These are phyloP conservation scores for Pachysandra terminalis DNA, from an alignment of 164 flowering plant species.

Conservation along the genomic window DNA sequence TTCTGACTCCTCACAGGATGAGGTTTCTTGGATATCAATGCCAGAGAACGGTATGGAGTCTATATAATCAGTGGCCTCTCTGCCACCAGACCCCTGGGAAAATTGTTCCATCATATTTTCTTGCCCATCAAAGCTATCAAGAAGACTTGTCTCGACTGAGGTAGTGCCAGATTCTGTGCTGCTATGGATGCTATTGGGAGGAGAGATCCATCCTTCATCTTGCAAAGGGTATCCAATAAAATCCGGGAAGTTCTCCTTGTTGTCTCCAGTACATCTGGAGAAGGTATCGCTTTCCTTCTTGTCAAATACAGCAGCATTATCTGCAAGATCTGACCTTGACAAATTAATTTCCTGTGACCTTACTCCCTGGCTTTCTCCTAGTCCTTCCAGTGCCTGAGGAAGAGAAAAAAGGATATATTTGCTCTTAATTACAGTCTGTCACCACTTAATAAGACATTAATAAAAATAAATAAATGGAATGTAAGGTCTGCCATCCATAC, in stretches of 20 bases:
- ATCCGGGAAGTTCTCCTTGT: constrained; percentile 28
- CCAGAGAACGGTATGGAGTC: constrained; percentile 21
- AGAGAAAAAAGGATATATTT: constrained; percentile 3
- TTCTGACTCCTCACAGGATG: constrained; percentile 18
- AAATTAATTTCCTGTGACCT: constrained; percentile 55
- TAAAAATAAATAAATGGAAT: not conserved
- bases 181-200: constrained; percentile 75
- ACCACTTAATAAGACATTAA: not conserved
- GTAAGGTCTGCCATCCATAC: not conserved
- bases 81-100: constrained; percentile 17
- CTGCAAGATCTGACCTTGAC: constrained; percentile 46
- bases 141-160: constrained; percentile 40
- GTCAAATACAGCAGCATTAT: constrained; percentile 34
- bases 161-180: constrained; percentile 44
- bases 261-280: constrained; percentile 26
- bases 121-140: constrained; percentile 31
- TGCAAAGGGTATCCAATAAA: constrained; percentile 33
- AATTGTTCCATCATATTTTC: constrained; percentile 25
- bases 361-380: constrained; percentile 78
- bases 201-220: constrained; percentile 88
- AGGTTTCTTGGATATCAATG: constrained; percentile 23
- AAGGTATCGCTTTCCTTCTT: constrained; percentile 36
- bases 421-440: not conserved
- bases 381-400: constrained; percentile 84
- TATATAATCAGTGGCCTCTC: constrained; percentile 20